Percentiles rank a stretch among this genome's conserved stretches.
These are phyloP conservation scores for Apophysomyces trapeziformis DNA, from an alignment of 371 early-diverging fungal genomes.

Conservation along the genomic window DNA sequence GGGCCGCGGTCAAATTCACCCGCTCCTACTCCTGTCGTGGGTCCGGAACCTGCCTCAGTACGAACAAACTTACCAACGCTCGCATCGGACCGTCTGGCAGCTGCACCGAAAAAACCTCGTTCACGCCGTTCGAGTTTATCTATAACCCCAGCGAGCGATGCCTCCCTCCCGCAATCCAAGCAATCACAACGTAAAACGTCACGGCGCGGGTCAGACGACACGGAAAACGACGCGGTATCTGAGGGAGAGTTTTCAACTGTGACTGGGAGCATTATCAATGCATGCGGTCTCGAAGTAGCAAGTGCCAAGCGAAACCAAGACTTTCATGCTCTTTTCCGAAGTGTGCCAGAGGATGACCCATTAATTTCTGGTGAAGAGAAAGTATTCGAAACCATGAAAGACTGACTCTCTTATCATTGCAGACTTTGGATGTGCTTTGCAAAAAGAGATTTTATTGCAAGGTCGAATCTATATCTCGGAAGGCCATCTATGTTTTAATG, in stretches of 20 bases:
- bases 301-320: conserved; percentile 62
- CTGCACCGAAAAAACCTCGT: conserved; percentile 20
- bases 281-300: conserved; percentile 34
- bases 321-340: conserved; percentile 67
- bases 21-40: conserved; percentile 17
- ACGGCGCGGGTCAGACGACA: conserved; percentile 15
- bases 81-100: conserved; percentile 2
- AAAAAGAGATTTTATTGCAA: conserved; percentile 92
- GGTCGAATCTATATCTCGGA: conserved; percentile 91
- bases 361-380: conserved; percentile 63
- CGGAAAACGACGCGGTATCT: conserved; percentile 14
- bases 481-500: conserved; percentile 88
- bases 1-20: conserved; percentile 15
- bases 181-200: neutral
- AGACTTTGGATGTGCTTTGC: conserved; percentile 92
- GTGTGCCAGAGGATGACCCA: conserved; percentile 68
- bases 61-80: neutral
- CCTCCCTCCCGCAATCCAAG: conserved; percentile 9
- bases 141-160: conserved; percentile 9
- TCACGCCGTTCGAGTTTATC: conserved; percentile 29
- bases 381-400: neutral
- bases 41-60: conserved; percentile 9
- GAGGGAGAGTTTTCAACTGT: conserved; percentile 16
- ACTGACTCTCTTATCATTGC: neutral
- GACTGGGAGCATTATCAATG: conserved; percentile 26